These are phyloP conservation scores for Zangia roseola DNA, from an alignment of 768 basidiomycete species.

Conservation along the genomic window DNA sequence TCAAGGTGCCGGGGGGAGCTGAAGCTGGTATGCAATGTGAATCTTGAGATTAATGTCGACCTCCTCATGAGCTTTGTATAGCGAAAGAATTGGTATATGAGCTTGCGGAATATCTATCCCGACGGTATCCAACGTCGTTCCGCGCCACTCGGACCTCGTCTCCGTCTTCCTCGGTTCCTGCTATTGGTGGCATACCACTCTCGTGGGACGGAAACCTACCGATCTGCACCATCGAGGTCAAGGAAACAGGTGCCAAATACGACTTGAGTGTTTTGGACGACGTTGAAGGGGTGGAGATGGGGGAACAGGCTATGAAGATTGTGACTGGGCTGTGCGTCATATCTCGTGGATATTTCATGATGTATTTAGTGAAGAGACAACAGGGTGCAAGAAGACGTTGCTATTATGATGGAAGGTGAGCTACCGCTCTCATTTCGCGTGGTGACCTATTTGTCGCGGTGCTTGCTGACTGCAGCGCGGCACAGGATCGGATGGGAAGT, in stretches of 20 bases:
- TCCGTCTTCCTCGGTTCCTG: slow-evolving; percentile 9
- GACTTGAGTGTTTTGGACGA: slow-evolving; percentile 39
- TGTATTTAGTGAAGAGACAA: slow-evolving; percentile 6
- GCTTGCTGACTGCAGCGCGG: slow-evolving; percentile 19
- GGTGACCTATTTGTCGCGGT: slow-evolving; percentile 13
- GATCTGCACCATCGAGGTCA: slow-evolving; percentile 51
- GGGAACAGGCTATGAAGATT: slow-evolving; percentile 57
- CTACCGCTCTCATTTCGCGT: slow-evolving; percentile 6
- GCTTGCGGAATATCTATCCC: slow-evolving; percentile 61
- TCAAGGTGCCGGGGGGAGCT: slow-evolving; percentile 29
- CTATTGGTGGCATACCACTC: slow-evolving; percentile 23
- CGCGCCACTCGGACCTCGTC: slow-evolving; percentile 40
- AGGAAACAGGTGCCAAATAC: slow-evolving; percentile 48
- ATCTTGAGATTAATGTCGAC: neutral
- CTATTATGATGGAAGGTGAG: slow-evolving; percentile 59
- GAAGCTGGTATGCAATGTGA: slow-evolving; percentile 24
- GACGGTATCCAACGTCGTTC: slow-evolving; percentile 61
- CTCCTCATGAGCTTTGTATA: slow-evolving; percentile 24
- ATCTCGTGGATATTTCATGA: neutral
- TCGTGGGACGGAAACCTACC: slow-evolving; percentile 45
- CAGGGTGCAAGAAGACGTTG: slow-evolving; percentile 58
- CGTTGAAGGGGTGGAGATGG: slow-evolving; percentile 23
- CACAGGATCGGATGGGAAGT: slow-evolving; percentile 61
- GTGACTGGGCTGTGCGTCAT: slow-evolving; percentile 57
- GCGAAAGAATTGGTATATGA: slow-evolving; percentile 70